Evolutionary conservation across 495 filamentous ascomycete species (phyloP), one percentile per base, ranked within the genome.

Genomic region (Hypoxylon subgilvum): DNA sequence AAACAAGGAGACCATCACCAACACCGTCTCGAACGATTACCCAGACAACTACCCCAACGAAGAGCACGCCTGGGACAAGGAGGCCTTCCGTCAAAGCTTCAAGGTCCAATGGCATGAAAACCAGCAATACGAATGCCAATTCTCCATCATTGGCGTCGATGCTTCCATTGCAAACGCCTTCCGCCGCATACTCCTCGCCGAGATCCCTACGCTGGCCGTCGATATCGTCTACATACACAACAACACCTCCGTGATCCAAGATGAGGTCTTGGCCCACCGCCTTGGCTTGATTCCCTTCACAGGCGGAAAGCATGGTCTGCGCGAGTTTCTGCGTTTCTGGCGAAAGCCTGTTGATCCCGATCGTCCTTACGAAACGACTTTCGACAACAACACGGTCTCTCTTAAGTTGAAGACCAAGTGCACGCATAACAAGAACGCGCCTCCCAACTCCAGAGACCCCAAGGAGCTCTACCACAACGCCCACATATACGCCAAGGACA

Each of bases 211-310:
- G 2, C 80, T 99, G 38, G 95, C 95, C 60, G 93, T 99, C 66
- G 95, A 97, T 75, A 82, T 79, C 32, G 90, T 96, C 69, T 97
- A 87, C 76, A 83, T 97, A 39, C 77, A 88, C 66, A 92, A 96
- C 78, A 99, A 99, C 77, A 97, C 92, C 49, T 94, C 89, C 8
- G 88, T 99, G 16, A 93, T 99, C 66, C 92, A 96, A 70, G 95
- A 99, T 71, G 95, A 99, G 73, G 92, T 99, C 1, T 86, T 99
- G 31, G 84, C 91, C 1, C 86, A 90, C 65, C 84, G 95, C 14
- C 79, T 99, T 17, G 95, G 95, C 35, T 83, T 97, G 31, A 87
- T 99, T 45, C 95, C 95, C 6, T 84, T 99, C 48, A 87, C 84
- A 27, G 94, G 89, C 57, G 82, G 83, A 43, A 83, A 84, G 53